Evolutionary conservation across 495 filamentous ascomycete species (phyloP), one percentile per base, ranked within the genome.

Genomic region (Parathielavia appendiculata): DNA sequence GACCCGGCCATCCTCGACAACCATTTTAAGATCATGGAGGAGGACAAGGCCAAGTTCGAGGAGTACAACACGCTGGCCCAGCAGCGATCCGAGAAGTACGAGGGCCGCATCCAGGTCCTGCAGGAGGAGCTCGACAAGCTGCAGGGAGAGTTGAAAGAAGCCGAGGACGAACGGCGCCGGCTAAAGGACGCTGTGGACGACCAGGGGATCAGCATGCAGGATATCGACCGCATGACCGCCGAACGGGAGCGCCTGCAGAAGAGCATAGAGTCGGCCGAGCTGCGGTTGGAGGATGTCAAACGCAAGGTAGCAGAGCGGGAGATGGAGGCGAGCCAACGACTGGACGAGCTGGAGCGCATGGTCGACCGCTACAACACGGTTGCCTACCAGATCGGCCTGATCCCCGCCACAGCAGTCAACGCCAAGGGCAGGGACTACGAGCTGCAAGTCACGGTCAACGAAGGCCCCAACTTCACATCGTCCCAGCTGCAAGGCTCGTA

Each of bases 171-270:
- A 67, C 83, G 86, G 52, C 73, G 80, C n/a, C 78, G 80, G 17
- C 80, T 97, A 26, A 91, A 97, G 67, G 81, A 85, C 35, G 85
- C 87, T 16, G 88, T 99, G 40, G 92, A 97, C 67, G 84, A 84
- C 59, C 90, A 95, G 66, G 93, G 92, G 5, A 91, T 99, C 63
- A 93, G 89, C 47, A 92, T 95, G 66, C 86, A 90, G 69, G 95
- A 97, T 76, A 97, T 99, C 69, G 93, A 99, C 79, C 92, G 91
- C 66, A 96, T 99, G 92, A 95, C 89, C 61, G 84, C 86, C 20
- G 93, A 97, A 69, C 85, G 92, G 35, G 93, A 97, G 67, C 86
- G 95, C 13, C 80, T 97, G 35, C 88, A 93, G 51, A 92, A 86
- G 65, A 87, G 82, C 40, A 84, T 95, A 51, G 88, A 95, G 56